These are phyloP conservation scores for Podospora tetraspora DNA, from an alignment of 495 filamentous ascomycete genomes.

Conservation along the genomic window DNA sequence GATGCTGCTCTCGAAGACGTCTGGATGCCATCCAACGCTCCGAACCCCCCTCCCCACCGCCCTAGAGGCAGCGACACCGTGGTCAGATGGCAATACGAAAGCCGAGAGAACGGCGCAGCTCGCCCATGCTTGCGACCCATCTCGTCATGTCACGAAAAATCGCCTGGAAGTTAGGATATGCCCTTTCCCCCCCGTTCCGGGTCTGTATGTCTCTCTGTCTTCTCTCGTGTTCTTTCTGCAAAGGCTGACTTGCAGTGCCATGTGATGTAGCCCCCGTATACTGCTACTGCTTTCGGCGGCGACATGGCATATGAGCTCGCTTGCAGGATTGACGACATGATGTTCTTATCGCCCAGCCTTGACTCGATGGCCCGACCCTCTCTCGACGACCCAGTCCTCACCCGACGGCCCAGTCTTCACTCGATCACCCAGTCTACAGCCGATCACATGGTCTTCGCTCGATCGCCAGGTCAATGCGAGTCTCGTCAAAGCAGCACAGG, in stretches of 20 bases:
- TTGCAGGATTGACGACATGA: neutral
- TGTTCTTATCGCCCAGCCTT: too few species aligned
- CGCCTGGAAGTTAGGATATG: neutral
- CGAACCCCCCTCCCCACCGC: neutral
- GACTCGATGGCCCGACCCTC: too few species aligned
- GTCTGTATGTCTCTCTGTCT: neutral
- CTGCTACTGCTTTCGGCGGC: neutral
- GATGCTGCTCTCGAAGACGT: neutral
- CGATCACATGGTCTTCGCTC: neutral
- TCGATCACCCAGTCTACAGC: neutral
- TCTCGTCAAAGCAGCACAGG: neutral
- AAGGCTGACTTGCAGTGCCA: neutral
- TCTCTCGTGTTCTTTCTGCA: neutral
- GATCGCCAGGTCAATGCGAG: neutral
- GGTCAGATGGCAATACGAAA: neutral
- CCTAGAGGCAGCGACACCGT: neutral
- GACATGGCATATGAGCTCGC: neutral
- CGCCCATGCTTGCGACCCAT: neutral
- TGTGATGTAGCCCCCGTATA: neutral
- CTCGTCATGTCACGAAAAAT: neutral
- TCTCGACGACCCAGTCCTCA: too few species aligned
- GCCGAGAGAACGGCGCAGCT: neutral
- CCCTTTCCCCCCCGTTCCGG: neutral
- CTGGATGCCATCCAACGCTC: neutral
- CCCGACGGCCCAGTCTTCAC: too few species aligned